Base-by-base conservation (phyloP, 73 alveolate species). In the Loxodes magnus region DNA sequence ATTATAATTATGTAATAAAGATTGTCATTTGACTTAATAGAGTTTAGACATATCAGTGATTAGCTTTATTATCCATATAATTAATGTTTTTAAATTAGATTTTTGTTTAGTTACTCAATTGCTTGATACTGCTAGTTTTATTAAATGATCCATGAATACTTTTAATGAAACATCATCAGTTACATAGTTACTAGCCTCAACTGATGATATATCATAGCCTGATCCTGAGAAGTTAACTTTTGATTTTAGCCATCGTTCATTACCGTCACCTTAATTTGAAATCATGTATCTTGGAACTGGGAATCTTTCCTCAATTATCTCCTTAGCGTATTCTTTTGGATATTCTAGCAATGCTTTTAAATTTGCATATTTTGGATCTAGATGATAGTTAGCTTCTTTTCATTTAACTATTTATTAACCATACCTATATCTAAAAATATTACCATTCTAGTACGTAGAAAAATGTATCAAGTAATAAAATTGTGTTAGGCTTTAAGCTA, bases 391-490 rank as follows among this genome's bases (percentile, higher is more conserved):
- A 21, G 12, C 0, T n/a, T 41, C 24, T 5, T 21, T 6, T 19
- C 16, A 35, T 27, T 52, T 52, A 2, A 3, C 19, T 24, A 1
- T 15, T 22, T 81, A 81, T 15, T 82, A 88, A 29, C 99, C 99
- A 53, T n/a, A n/a, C n/a, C n/a, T n/a, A n/a, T n/a, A n/a, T n/a
- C n/a, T n/a, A n/a, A n/a, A n/a, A n/a, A n/a, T n/a, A n/a, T n/a
- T 84, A 83, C 99, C 99, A 92, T 41, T 86, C 83, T 20, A 88
- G 88, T 51, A 92, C 95, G 61, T 84, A 73, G 69, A 92, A 92
- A 74, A 88, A 92, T 3, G 97, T 88, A 60, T 92, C 99, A 34
- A 92, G 63, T 35, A 92, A 76, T 43, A 92, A 62, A 35, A 92
- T 92, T 29, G 78, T 88, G 44, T 92, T 84, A 46, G 73, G 79